Percentiles rank a stretch among this genome's conserved stretches.
Conservation (phyloP, 768 basidiomycete genomes). For the Scleroderma bovista region DNA sequence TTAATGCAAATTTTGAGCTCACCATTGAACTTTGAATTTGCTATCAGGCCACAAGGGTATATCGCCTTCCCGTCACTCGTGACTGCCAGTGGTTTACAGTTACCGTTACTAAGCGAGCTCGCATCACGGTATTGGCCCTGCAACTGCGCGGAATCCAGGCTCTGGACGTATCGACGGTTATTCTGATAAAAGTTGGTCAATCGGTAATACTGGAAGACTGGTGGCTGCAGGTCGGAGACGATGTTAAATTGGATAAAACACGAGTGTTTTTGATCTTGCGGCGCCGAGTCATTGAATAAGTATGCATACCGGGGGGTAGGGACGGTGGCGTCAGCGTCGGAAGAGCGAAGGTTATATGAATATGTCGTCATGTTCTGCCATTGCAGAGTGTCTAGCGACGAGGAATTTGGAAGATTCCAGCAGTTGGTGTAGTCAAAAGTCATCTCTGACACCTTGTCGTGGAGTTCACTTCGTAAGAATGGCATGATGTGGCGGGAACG, state of each 20-base stretch:
- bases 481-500: conserved; percentile 18
- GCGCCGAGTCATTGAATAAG: conserved; percentile 42
- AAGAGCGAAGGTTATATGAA: conserved; percentile 60
- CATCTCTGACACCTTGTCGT: conserved; percentile 76
- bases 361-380: conserved; percentile 58
- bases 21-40: conserved; percentile 97
- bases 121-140: conserved; percentile 58
- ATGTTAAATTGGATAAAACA: conserved; percentile 83
- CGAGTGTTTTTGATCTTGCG: conserved; percentile 43
- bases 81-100: conserved; percentile 85
- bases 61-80: conserved; percentile 47
- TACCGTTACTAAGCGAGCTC: conserved; percentile 51
- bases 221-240: conserved; percentile 64
- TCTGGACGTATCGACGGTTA: conserved; percentile 95
- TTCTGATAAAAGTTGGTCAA: conserved; percentile 97
- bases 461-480: background rate
- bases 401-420: conserved; percentile 49
- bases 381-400: conserved; percentile 26
- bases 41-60: conserved; percentile 96
- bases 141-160: conserved; percentile 78
- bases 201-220: conserved; percentile 94
- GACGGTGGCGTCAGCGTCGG: conserved; percentile 42
- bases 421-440: conserved; percentile 94
- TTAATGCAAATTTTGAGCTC: conserved; percentile 11
- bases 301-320: conserved; percentile 72